These are phyloP conservation scores for Kwoniella shandongensis DNA, from an alignment of 768 basidiomycete species.

Conservation along the genomic window DNA sequence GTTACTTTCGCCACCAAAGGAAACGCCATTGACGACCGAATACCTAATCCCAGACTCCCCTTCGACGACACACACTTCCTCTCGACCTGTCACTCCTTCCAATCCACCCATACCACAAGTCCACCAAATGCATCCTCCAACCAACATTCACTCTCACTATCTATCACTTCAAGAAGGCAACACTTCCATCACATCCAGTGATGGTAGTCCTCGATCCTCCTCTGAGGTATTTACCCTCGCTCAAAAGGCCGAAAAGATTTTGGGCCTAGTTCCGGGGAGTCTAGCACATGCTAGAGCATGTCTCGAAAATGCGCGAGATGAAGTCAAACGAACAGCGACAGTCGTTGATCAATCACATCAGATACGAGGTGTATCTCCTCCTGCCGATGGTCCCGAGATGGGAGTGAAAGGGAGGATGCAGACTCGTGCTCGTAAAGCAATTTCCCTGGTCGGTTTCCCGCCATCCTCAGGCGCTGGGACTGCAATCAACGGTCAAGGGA, in stretches of 20 bases:
- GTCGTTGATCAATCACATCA: neutral
- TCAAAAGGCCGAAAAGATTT: conserved; percentile 37
- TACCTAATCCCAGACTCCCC: conserved; percentile 40
- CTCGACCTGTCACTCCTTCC: conserved; percentile 39
- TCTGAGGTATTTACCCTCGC: conserved; percentile 30
- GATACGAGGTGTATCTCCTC: neutral
- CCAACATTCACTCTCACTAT: neutral
- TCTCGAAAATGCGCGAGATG: conserved; percentile 44
- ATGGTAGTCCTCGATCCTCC: neutral
- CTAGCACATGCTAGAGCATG: conserved; percentile 39
- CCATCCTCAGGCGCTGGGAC: neutral
- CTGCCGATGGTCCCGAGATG: neutral
- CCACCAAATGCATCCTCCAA: neutral
- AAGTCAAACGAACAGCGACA: conserved; percentile 24
- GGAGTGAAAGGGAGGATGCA: conserved; percentile 3
- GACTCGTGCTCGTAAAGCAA: conserved; percentile 20
- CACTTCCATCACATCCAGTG: neutral
- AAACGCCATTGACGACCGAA: too few relatives aligned
- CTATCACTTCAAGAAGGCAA: neutral
- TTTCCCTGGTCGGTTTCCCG: conserved; percentile 11
- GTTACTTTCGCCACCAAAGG: too few relatives aligned
- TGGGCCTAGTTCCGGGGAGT: conserved; percentile 43
- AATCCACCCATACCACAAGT: conserved; percentile 1
- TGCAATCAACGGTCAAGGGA: too few relatives aligned
- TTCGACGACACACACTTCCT: conserved; percentile 33